Evolutionary conservation across 805 yeast genomes (phyloP).

Genomic region (Candida anglica): DNA sequence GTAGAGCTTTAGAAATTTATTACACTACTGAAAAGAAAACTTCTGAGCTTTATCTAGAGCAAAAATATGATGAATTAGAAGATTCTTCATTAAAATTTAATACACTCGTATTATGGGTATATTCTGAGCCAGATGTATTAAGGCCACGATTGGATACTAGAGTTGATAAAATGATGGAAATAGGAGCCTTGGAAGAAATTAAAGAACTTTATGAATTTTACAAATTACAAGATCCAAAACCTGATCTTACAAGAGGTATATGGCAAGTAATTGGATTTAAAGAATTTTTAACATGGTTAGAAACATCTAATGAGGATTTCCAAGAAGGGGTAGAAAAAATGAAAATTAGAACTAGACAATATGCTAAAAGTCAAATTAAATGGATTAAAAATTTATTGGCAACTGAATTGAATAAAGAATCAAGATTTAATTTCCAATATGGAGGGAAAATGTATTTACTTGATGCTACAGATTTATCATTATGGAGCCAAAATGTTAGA

Average conservation of each 20-base stretch:
- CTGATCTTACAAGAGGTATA: slow-evolving; percentile 67
- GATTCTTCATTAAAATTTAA: slow-evolving; percentile 52
- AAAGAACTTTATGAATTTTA: slow-evolving; percentile 51
- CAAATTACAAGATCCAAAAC: slow-evolving; percentile 23
- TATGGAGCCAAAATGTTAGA: slow-evolving; percentile 59
- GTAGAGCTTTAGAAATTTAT: slow-evolving; percentile 78
- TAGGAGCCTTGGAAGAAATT: slow-evolving; percentile 72
- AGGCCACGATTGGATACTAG: slow-evolving; percentile 66
- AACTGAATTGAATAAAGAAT: slow-evolving; percentile 52
- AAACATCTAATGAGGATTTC: slow-evolving; percentile 20
- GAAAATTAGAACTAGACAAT: slow-evolving; percentile 81
- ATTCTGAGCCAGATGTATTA: slow-evolving; percentile 55
- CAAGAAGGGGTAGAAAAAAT: slow-evolving; percentile 59
- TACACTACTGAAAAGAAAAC: slow-evolving; percentile 64
- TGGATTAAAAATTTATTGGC: slow-evolving; percentile 79
- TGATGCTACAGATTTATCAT: slow-evolving; percentile 68
- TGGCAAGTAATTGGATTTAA: slow-evolving; percentile 96
- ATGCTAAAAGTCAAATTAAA: slow-evolving; percentile 83
- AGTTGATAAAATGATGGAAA: slow-evolving; percentile 76
- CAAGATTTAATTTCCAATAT: slow-evolving; percentile 40
- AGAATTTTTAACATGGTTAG: slow-evolving; percentile 76
- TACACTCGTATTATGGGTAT: slow-evolving; percentile 79
- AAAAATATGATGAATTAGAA: slow-evolving; percentile 39
- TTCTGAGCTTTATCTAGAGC: slow-evolving; percentile 66
- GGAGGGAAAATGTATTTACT: slow-evolving; percentile 66